Conservation (phyloP, 441 rosid species). For the Adansonia madagascariensis region DNA sequence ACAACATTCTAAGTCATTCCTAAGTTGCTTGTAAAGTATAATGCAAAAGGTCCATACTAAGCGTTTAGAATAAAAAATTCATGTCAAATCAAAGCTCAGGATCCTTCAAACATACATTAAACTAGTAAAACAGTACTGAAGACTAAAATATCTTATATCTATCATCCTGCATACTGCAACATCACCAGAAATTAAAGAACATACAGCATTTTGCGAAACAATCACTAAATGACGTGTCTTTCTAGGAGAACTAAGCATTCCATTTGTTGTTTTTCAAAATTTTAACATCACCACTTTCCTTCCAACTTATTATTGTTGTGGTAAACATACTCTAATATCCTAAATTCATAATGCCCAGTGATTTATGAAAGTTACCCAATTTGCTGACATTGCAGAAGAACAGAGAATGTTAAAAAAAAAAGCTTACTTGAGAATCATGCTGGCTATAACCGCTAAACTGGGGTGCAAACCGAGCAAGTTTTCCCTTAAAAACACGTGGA, state of each 20-base stretch:
- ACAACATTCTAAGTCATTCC: neutral
- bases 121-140: neutral
- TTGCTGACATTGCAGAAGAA: neutral
- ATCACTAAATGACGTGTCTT: neutral
- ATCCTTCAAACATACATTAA: neutral
- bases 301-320: slow-evolving; percentile 1
- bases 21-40: neutral
- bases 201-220: neutral
- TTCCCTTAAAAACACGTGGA: slow-evolving; percentile 65
- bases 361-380: neutral
- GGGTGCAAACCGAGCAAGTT: slow-evolving; percentile 71
- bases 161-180: neutral
- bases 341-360: neutral
- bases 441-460: slow-evolving; percentile 75
- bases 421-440: slow-evolving; percentile 75
- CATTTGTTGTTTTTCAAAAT: neutral
- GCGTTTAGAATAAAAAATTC: neutral
- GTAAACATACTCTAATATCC: neutral
- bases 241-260: neutral
- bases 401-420: slow-evolving; percentile 4
- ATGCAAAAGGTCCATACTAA: neutral
- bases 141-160: neutral
- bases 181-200: neutral
- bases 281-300: slow-evolving; percentile 15
- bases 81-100: slow-evolving; percentile 10